Percentiles rank a stretch among this genome's conserved stretches.
Evolutionary conservation across 148 eudicot species (phyloP).

Genomic region (Cornus controversa): DNA sequence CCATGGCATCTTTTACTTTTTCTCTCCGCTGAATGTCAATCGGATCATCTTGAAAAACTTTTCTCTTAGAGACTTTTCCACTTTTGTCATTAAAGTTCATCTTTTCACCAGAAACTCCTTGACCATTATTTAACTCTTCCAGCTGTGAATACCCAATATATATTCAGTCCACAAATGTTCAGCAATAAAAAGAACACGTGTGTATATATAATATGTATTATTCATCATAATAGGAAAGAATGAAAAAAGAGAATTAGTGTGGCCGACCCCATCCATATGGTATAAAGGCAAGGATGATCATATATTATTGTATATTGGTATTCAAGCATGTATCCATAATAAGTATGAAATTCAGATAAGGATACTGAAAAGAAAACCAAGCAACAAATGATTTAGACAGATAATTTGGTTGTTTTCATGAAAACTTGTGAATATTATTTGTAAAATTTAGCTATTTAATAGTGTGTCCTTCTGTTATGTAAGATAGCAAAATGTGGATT

Average conservation of each 20-base stretch:
- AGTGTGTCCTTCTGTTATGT: not conserved
- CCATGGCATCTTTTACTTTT: conserved; percentile 95
- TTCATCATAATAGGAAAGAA: no score
- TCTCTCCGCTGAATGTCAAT: conserved; percentile 62
- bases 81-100: not conserved
- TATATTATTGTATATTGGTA: not conserved
- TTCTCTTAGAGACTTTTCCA: conserved; percentile 10
- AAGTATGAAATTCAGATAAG: conserved; percentile 9
- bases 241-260: no score
- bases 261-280: no score
- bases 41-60: conserved; percentile 52
- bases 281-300: not conserved
- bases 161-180: not conserved
- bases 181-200: conserved; percentile 3
- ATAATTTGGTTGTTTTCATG: no score
- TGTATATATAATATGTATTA: no score
- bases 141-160: conserved; percentile 43
- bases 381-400: not conserved
- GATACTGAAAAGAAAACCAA: not conserved
- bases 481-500: not conserved
- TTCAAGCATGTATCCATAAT: not conserved
- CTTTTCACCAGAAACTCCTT: conserved; percentile 30
- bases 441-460: not conserved
- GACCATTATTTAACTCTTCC: conserved; percentile 48
- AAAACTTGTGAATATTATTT: not conserved